phyloP scores from a whole-genome alignment of 257 asterid species.

The Solanum lignicaule region DNA sequence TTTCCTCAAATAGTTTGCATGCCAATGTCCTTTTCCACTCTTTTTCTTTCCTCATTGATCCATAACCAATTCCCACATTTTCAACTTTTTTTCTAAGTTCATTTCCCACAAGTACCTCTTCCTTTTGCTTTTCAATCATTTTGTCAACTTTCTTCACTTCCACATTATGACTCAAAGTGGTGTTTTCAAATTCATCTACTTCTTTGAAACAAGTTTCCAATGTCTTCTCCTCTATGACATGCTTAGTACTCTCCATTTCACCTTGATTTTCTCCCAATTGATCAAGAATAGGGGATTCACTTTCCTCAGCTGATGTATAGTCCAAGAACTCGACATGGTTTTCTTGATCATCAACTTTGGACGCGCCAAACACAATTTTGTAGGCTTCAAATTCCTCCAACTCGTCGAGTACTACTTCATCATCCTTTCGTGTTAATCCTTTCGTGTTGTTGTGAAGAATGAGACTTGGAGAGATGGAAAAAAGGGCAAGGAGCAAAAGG shows the following conservation, averaged over 20 bases:
- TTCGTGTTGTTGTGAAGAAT: neutral
- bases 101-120: neutral
- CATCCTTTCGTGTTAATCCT: neutral
- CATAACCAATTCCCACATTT: conserved; percentile 11
- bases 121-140: neutral
- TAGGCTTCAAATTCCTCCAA: conserved; percentile 42
- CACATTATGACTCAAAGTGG: conserved; percentile 8
- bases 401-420: neutral
- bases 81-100: conserved; percentile 5
- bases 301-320: neutral
- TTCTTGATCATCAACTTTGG: neutral
- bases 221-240: conserved; percentile 16
- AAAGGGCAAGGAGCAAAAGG: conserved; percentile 40
- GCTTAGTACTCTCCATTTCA: neutral
- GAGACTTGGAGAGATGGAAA: conserved; percentile 16
- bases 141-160: neutral
- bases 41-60: conserved; percentile 73
- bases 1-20: conserved; percentile 29
- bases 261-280: neutral
- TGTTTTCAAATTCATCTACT: conserved; percentile 1
- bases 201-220: conserved; percentile 14
- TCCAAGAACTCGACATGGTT: conserved; percentile 4
- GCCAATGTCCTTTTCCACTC: conserved; percentile 87
- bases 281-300: neutral
- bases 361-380: conserved; percentile 29